Conservation (phyloP, 2,329 filamentous ascomycete genomes). For the Colletotrichum paranaense region DNA sequence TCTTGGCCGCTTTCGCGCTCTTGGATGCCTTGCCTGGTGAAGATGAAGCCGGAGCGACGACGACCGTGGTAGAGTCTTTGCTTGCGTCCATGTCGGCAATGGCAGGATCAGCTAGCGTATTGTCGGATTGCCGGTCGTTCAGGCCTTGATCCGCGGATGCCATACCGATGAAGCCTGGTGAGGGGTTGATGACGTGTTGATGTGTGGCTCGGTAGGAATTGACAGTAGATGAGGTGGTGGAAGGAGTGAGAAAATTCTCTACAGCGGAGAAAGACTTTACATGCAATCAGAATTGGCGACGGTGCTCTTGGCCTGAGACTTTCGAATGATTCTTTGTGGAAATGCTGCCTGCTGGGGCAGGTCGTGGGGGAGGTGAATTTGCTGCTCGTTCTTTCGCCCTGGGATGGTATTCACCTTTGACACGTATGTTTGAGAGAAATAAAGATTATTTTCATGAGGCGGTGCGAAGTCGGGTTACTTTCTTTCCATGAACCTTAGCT, state of each 20-base stretch:
- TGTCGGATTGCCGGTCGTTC: background rate
- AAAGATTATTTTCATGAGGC: background rate
- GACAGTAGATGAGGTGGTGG: background rate
- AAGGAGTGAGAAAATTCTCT: background rate
- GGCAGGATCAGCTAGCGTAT: background rate
- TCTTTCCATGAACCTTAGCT: background rate
- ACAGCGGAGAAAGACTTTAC: background rate
- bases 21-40: background rate
- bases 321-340: background rate
- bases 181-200: background rate
- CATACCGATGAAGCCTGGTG: background rate
- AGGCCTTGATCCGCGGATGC: background rate
- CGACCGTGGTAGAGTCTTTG: background rate
- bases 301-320: background rate
- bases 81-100: background rate
- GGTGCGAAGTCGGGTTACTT: background rate
- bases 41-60: background rate
- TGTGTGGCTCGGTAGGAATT: background rate
- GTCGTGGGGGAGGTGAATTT: background rate
- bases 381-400: background rate
- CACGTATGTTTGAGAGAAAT: background rate
- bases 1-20: background rate
- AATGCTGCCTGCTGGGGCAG: background rate
- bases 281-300: too few relatives aligned
- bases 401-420: background rate